A percentile compares a stretch with the other conserved stretches of the same genome.
These are phyloP conservation scores for Pseudocercospora fuligena DNA, from an alignment of 2,329 filamentous ascomycete genomes.

Conservation along the genomic window DNA sequence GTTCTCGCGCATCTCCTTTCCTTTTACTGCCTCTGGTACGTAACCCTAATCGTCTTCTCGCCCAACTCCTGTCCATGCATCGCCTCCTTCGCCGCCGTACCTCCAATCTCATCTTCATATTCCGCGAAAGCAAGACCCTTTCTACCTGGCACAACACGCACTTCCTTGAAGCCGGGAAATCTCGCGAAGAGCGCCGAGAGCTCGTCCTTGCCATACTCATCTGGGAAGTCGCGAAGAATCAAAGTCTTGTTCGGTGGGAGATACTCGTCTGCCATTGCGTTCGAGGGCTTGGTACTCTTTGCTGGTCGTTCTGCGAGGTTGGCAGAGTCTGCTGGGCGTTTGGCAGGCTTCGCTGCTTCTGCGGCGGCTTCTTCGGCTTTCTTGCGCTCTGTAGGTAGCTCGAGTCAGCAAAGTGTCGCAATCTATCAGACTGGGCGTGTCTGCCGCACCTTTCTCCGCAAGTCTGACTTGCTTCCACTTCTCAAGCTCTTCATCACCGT, in stretches of 20 bases:
- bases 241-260: conserved; percentile 96
- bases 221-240: conserved; percentile 89
- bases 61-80: conserved; percentile 83
- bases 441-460: conserved; percentile 79
- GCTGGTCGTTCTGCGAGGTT: conserved; percentile 58
- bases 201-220: conserved; percentile 80
- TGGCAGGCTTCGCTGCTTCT: conserved; percentile 57
- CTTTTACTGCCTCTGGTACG: conserved; percentile 83
- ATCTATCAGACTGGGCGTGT: conserved; percentile 30
- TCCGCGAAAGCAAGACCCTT: conserved; percentile 94
- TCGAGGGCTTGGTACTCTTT: conserved; percentile 72
- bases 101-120: conserved; percentile 87
- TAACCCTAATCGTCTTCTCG: conserved; percentile 85
- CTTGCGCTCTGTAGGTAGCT: conserved; percentile 64
- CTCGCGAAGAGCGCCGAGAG: conserved; percentile 81
- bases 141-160: conserved; percentile 83
- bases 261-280: conserved; percentile 91
- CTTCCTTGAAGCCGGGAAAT: conserved; percentile 93
- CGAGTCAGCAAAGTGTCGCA: conserved; percentile 47
- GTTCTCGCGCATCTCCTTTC: neutral
- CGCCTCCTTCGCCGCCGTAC: conserved; percentile 91
- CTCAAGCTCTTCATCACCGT: conserved; percentile 82
- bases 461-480: conserved; percentile 80
- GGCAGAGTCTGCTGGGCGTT: conserved; percentile 56
- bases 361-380: conserved; percentile 82